Evolutionary conservation across 2,329 filamentous ascomycete genomes (phyloP).

Genomic region (Aaosphaeria arxii): DNA sequence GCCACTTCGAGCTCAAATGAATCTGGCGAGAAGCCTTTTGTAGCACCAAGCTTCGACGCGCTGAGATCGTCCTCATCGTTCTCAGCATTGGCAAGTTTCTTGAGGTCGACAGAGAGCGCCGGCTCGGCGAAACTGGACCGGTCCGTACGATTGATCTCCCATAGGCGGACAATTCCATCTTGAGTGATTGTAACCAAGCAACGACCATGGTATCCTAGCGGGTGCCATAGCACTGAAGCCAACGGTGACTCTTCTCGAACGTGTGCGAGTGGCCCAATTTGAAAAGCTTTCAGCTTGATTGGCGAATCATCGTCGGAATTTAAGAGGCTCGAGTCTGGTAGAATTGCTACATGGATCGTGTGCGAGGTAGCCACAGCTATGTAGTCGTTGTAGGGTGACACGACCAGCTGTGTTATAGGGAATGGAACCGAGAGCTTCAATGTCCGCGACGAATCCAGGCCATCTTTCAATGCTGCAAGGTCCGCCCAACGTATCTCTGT

Average conservation of each 20-base stretch:
- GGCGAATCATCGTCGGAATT: slow-evolving; percentile 64
- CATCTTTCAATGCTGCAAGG: slow-evolving; percentile 72
- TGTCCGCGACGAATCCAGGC: slow-evolving; percentile 30
- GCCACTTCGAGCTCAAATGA: slow-evolving; percentile 92
- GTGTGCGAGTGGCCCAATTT: slow-evolving; percentile 88
- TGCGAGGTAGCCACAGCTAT: slow-evolving; percentile 84
- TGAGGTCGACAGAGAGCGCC: slow-evolving; percentile 79
- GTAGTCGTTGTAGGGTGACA: slow-evolving; percentile 78
- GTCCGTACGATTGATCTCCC: slow-evolving; percentile 83
- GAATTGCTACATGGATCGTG: slow-evolving; percentile 81
- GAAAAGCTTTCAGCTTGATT: slow-evolving; percentile 81
- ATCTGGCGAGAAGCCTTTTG: slow-evolving; percentile 83
- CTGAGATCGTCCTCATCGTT: slow-evolving; percentile 80
- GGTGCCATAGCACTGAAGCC: slow-evolving; percentile 86
- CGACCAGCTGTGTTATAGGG: slow-evolving; percentile 78
- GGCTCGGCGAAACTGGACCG: slow-evolving; percentile 85
- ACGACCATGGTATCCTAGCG: slow-evolving; percentile 75
- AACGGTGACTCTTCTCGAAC: slow-evolving; percentile 81
- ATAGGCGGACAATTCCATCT: slow-evolving; percentile 83
- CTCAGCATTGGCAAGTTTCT: slow-evolving; percentile 81
- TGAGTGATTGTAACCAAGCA: slow-evolving; percentile 85
- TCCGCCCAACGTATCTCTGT: slow-evolving; percentile 92
- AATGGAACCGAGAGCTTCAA: slow-evolving; percentile 76
- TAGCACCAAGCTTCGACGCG: slow-evolving; percentile 69
- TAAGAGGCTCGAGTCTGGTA: slow-evolving; percentile 78